phyloP scores from a whole-genome alignment of 306 rosid genomes.

The Trifolium pratense region DNA sequence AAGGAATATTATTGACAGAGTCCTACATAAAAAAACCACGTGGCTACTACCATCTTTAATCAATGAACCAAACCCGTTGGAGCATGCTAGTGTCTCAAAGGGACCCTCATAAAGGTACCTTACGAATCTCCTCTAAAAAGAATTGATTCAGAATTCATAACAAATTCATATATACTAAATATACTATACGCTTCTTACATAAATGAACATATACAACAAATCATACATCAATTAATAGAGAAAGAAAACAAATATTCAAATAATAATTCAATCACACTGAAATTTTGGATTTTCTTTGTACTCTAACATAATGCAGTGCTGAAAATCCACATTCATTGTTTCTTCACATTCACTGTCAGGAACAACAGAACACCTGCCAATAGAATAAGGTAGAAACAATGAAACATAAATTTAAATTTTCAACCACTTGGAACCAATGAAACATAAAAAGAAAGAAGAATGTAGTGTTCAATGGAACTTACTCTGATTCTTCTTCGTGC shows the following conservation, averaged over 20 bases:
- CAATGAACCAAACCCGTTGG: slow-evolving; percentile 4
- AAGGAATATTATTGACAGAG: not conserved
- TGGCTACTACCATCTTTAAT: slow-evolving; percentile 24
- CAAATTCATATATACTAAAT: not conserved
- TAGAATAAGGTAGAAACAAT: not conserved
- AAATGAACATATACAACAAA: slow-evolving; percentile 34
- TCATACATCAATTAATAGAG: slow-evolving; percentile 22
- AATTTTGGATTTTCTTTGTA: slow-evolving; percentile 21
- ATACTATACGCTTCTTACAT: slow-evolving; percentile 21
- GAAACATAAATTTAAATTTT: not conserved
- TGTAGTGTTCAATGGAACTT: slow-evolving; percentile 45
- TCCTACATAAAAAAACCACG: slow-evolving; percentile 1
- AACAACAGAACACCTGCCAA: slow-evolving; percentile 60
- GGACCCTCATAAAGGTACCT: slow-evolving; percentile 26
- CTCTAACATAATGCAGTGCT: slow-evolving; percentile 36
- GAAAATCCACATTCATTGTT: not conserved
- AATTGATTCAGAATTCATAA: slow-evolving; percentile 11
- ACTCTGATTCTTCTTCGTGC: slow-evolving; percentile 39
- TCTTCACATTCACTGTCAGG: slow-evolving; percentile 36
- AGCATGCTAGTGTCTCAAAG: slow-evolving; percentile 10
- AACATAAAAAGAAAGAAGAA: slow-evolving; percentile 25
- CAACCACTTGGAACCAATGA: slow-evolving; percentile 36
- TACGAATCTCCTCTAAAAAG: not conserved
- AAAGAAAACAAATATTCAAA: slow-evolving; percentile 15
- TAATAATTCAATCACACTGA: slow-evolving; percentile 5